Evolutionary conservation across 208 protist genomes (phyloP), one percentile per base, ranked within the genome.

Genomic region (Leishmania mexicana): DNA sequence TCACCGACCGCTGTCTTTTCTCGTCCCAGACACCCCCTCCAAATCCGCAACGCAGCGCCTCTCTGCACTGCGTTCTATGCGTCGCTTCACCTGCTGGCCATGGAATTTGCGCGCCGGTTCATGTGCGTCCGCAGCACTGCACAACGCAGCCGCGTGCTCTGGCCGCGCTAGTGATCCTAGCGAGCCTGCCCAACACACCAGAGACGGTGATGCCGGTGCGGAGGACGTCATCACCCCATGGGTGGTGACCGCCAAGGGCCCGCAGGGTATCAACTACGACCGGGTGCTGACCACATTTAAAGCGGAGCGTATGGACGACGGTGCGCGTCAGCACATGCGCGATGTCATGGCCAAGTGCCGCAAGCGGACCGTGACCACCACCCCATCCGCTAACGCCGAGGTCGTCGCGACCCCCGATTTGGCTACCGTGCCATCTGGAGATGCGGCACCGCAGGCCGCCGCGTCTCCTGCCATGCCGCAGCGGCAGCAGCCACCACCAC

Each of bases 151-250:
- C 42, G 28, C 7, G 75, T 2, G 24, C 13, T 58, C 73, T 42
- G 53, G 35, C 47, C 21, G 35, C 7, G 6, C 51, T 2, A 31
- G 24, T 38, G 31, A 42, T 72, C 67, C 67, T 17, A 21, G 70
- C 28, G 53, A 57, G 42, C 51, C n/a, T n/a, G 21, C 15, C 35
- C 10, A 57, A 45, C 51, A 62, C 54, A 7, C 40, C 15, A 70
- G 35, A 42, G 73, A 54, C 24, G 35, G 31, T 2, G 80, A 62
- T 40, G 40, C 21, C 70, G 21, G 15, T 5, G 75, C 62, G 2
- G 90, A 86, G 2, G 91, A 94, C 67, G 84, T 94, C 2, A 85
- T 97, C 57, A 97, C 95, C 35, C 95, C 95, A 47, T 97, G 95
- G 93, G 81, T 60, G 40, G 95, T 97, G 15, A 38, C 76, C 11